A percentile compares a stretch with the other conserved stretches of the same genome.
These are phyloP conservation scores for Aphanomyces invadans DNA, from an alignment of 352 stramenopile genomes.

Conservation along the genomic window DNA sequence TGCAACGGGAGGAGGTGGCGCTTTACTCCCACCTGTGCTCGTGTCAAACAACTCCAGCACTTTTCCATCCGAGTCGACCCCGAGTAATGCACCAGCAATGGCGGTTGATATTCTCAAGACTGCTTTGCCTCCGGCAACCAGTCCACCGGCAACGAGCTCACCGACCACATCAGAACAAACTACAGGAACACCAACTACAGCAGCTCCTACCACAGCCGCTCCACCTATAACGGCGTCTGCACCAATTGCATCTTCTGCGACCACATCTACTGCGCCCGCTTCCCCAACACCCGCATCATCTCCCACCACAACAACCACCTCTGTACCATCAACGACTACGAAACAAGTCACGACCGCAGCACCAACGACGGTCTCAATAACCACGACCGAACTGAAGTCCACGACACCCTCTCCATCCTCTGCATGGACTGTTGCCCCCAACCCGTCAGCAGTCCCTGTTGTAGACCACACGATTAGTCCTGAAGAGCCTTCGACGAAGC, in stretches of 20 bases:
- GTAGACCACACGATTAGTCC: neutral
- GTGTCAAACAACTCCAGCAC: neutral
- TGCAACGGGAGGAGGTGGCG: neutral
- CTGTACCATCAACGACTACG: neutral
- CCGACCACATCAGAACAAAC: neutral
- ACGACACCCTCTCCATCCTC: too few relatives aligned
- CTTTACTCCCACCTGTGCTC: neutral
- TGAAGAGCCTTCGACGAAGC: neutral
- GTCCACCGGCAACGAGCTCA: neutral
- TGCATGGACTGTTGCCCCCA: neutral
- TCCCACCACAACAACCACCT: neutral
- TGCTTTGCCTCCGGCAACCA: neutral
- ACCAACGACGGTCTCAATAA: neutral
- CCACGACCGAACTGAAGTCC: too few relatives aligned
- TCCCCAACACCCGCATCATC: neutral
- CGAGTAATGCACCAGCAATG: neutral
- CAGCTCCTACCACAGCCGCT: neutral
- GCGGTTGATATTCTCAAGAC: neutral
- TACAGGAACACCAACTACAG: neutral
- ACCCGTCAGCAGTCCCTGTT: neutral
- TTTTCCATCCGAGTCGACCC: neutral
- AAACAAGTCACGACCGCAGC: neutral
- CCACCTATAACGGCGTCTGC: neutral
- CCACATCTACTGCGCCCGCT: neutral
- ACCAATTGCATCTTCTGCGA: neutral